These are phyloP conservation scores for Boletus smithii DNA, from an alignment of 1,284 basidiomycete species.

Conservation along the genomic window DNA sequence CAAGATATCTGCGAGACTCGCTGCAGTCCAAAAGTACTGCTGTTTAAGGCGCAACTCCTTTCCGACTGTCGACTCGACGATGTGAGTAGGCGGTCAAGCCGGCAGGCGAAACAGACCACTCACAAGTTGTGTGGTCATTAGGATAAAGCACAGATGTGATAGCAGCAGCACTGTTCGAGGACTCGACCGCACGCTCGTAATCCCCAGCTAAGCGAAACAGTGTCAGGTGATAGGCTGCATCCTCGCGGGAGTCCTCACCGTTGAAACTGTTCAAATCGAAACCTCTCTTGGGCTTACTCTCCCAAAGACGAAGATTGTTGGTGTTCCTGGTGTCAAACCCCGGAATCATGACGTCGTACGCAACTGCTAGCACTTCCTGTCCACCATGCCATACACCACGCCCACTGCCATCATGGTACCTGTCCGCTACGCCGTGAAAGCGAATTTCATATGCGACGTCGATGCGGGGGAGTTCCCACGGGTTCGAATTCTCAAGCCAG, in stretches of 20 bases:
- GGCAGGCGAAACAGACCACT: constrained; percentile 19
- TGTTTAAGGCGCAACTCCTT: constrained; percentile 92
- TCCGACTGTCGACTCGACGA: constrained; percentile 51
- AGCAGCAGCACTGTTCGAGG: constrained; percentile 83
- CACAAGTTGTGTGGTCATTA: constrained; percentile 74
- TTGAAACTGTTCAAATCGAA: constrained; percentile 94
- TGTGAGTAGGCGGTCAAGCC: constrained; percentile 1
- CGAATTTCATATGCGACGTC: constrained; percentile 81
- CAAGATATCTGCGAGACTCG: constrained; percentile 82
- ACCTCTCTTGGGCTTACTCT: constrained; percentile 84
- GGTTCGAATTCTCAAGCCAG: constrained; percentile 85
- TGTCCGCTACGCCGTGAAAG: constrained; percentile 82
- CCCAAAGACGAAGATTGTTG: constrained; percentile 79
- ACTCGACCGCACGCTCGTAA: constrained; percentile 83
- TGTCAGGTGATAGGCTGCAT: not conserved
- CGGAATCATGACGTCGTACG: constrained; percentile 89
- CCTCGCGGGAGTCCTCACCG: constrained; percentile 42
- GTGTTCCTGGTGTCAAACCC: constrained; percentile 78
- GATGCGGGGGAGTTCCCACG: constrained; percentile 84
- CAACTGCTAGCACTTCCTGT: constrained; percentile 86
- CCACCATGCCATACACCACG: constrained; percentile 83
- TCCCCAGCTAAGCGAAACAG: constrained; percentile 61
- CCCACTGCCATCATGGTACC: constrained; percentile 55
- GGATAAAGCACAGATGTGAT: constrained; percentile 90
- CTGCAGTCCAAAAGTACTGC: constrained; percentile 91